Base-by-base conservation (phyloP, 306 rosid genomes). In the Quercus robur region DNA sequence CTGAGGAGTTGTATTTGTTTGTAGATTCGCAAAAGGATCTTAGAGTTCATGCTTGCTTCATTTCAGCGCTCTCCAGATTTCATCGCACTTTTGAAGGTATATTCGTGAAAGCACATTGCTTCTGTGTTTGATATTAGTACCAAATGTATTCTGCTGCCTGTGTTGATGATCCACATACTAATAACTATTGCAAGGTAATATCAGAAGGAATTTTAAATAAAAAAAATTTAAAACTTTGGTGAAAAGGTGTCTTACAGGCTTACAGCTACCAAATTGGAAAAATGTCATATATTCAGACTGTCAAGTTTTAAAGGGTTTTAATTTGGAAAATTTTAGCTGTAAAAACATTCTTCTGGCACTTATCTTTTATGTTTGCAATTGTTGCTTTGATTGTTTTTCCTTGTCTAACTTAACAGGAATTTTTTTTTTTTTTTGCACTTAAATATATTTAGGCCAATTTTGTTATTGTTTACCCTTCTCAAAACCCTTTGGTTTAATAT, bases 41-140 rank as follows among this genome's bases (percentile, higher is more conserved):
- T 93, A 84, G 98, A 90, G 85, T 95, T 95, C 82, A 83, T 93
- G 88, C 98, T 93, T 70, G 88, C 98, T 13, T 87, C 99, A 73
- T 93, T 95, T 88, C 98, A 88, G 86, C 92, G 84, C 21, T 90
- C 91, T 71, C 99, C 98, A 59, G 80, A 88, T 71, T 89, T 95
- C 82, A 89, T 95, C 77, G 96, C 95, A 19, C 91, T 93, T 80
- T 85, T 95, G 73, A 95, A 95, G 99, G 98, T 93, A 88, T 66
- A 58, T 35, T 81, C 38, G 58, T 67, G 35, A 71, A 51, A 44
- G 61, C 15, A 75, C 73, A 26, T 67, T 78, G 28, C 70, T 75
- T 62, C 70, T 64, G 49, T 79, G 35, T 58, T 67, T 69, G 19
- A 80, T 70, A 73, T 67, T 30, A 10, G 58, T 41, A 30, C 77